phyloP scores from a whole-genome alignment of 148 eudicot species.

The Diospyros kaki region DNA sequence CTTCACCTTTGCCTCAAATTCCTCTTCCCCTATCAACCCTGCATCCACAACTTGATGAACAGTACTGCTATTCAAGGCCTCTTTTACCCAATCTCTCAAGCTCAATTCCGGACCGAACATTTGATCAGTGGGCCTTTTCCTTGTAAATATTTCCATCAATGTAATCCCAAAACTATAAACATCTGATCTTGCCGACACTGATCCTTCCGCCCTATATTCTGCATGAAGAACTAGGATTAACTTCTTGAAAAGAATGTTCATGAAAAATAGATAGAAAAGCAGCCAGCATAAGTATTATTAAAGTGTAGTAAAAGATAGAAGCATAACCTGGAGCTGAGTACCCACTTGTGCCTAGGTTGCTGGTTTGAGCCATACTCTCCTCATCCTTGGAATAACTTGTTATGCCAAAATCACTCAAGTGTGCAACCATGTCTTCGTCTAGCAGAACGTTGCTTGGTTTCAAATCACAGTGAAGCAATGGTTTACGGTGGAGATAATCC shows the following conservation, averaged over 20 bases:
- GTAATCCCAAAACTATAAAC: not conserved
- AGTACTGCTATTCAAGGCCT: not conserved
- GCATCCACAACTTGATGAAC: not conserved
- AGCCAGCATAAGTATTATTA: no score
- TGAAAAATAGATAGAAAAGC: no score
- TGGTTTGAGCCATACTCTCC: not conserved
- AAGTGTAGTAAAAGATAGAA: no score
- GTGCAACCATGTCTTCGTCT: no score
- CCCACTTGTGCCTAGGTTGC: not conserved
- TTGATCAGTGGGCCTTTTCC: not conserved
- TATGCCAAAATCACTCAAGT: not conserved
- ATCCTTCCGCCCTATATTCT: not conserved
- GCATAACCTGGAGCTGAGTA: not conserved
- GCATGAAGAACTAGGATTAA: not conserved
- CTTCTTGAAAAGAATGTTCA: no score
- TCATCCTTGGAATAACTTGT: not conserved
- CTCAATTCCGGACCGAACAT: not conserved
- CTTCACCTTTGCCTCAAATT: not conserved
- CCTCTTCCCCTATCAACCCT: not conserved
- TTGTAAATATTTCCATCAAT: slow-evolving; percentile 6
- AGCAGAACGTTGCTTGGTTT: no score
- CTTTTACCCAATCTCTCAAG: not conserved
- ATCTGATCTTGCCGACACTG: not conserved
- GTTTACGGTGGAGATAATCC: no score
- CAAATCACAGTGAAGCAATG: no score